Conservation (phyloP, 768 basidiomycete species). For the Boletus reticuloceps region DNA sequence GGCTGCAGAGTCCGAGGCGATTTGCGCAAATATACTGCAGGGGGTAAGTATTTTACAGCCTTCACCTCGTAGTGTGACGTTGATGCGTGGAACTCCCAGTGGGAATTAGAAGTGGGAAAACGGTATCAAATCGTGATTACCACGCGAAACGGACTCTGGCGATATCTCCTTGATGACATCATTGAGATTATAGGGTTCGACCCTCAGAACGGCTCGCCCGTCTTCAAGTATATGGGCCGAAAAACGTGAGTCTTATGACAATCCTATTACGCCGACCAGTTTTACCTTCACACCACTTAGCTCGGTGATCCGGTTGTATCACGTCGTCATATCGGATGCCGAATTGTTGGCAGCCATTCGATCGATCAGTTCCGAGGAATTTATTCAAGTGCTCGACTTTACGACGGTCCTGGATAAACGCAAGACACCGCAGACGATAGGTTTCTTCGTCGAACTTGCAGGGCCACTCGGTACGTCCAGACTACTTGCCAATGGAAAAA, state of each 20-base stretch:
- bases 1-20: background rate
- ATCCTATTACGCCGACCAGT: too few species aligned
- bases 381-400: constrained; percentile 7
- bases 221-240: constrained; percentile 12
- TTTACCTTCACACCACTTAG: background rate
- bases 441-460: constrained; percentile 12
- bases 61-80: background rate
- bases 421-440: constrained; percentile 5
- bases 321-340: background rate
- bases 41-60: background rate
- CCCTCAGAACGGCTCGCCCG: constrained; percentile 2
- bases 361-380: constrained; percentile 2
- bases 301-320: constrained; percentile 1
- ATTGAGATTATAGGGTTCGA: constrained; percentile 15
- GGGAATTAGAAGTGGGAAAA: constrained; percentile 6
- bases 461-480: constrained; percentile 1
- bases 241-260: constrained; percentile 1
- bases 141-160: constrained; percentile 17
- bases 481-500: background rate
- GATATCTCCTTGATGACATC: constrained; percentile 15
- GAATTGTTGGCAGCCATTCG: constrained; percentile 2
- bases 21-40: background rate
- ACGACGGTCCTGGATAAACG: constrained; percentile 9
- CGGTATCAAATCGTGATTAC: constrained; percentile 10
- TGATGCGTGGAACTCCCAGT: background rate